Percentiles rank a stretch among this genome's conserved stretches.
phyloP scores from a whole-genome alignment of 306 rosid genomes.

The Quercus aquifolioides region DNA sequence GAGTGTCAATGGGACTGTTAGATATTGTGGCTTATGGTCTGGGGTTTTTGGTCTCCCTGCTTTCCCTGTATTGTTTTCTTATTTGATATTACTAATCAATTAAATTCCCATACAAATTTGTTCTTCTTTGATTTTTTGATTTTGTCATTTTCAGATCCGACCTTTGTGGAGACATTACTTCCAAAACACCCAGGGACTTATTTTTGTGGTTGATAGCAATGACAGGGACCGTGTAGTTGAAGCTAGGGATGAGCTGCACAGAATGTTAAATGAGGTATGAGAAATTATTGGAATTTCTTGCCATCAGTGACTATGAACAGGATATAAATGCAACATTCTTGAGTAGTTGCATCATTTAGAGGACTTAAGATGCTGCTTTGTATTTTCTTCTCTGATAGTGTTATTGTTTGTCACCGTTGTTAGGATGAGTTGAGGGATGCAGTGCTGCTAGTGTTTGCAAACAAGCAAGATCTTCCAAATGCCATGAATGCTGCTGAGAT shows the following conservation, averaged over 20 bases:
- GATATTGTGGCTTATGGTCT: neutral
- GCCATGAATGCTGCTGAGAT: slow-evolving; percentile 95
- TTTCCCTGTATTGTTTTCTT: neutral
- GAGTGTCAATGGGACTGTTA: neutral
- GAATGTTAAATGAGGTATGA: slow-evolving; percentile 78
- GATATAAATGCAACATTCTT: neutral
- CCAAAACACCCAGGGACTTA: slow-evolving; percentile 84
- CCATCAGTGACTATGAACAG: neutral
- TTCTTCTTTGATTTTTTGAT: neutral
- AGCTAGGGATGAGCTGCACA: slow-evolving; percentile 88
- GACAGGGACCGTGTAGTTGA: slow-evolving; percentile 81
- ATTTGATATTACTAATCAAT: neutral
- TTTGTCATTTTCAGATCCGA: slow-evolving; percentile 52
- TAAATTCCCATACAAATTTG: neutral
- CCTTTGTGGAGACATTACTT: slow-evolving; percentile 93
- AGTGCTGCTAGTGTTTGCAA: slow-evolving; percentile 81
- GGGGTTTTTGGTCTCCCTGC: neutral
- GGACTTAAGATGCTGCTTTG: slow-evolving; percentile 1
- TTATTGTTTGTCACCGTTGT: slow-evolving; percentile 14
- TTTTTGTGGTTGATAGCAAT: slow-evolving; percentile 83
- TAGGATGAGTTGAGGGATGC: slow-evolving; percentile 92
- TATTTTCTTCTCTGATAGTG: neutral
- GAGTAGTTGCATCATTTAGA: neutral
- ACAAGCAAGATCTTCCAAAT: slow-evolving; percentile 93
- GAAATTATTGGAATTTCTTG: neutral